These are phyloP conservation scores for Coemansia sp. DNA, from an alignment of 192 early-diverging fungal species.

Conservation along the genomic window DNA sequence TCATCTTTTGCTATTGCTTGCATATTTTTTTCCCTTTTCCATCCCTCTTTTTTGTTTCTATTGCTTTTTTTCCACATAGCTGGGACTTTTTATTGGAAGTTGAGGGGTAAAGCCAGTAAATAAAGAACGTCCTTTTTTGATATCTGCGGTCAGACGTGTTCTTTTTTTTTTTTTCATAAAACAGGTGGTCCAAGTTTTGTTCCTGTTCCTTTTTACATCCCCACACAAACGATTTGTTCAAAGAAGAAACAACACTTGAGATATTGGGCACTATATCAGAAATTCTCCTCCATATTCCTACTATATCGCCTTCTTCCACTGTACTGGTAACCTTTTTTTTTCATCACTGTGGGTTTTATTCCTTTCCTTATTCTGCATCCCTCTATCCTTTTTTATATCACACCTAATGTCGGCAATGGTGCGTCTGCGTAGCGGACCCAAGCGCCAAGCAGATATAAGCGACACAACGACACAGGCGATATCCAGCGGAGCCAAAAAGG, in stretches of 20 bases:
- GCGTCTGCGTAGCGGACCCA: slow-evolving; percentile 38
- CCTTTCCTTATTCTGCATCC: no score
- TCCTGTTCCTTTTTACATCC: not conserved
- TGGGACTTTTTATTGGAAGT: no score
- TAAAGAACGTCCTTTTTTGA: no score
- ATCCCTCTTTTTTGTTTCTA: not conserved
- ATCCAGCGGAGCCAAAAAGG: slow-evolving; percentile 6
- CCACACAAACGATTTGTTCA: no score
- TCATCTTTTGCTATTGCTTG: not conserved
- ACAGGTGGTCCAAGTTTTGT: not conserved
- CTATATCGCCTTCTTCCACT: not conserved
- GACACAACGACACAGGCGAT: slow-evolving; percentile 1
- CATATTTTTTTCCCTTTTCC: not conserved
- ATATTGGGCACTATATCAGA: not conserved
- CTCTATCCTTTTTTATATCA: not conserved
- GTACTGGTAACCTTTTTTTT: slow-evolving; percentile 4
- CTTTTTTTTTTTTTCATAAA: slow-evolving; percentile 12
- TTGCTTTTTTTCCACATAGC: no score
- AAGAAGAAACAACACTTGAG: no score
- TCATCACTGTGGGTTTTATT: no score
- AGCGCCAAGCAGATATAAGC: slow-evolving; percentile 9
- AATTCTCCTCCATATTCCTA: no score
- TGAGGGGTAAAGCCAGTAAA: no score
- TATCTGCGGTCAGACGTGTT: slow-evolving; percentile 9
- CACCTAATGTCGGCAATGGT: slow-evolving; percentile 39